Evolutionary conservation across 306 rosid species (phyloP).

Genomic region (Ziziphus jujuba): DNA sequence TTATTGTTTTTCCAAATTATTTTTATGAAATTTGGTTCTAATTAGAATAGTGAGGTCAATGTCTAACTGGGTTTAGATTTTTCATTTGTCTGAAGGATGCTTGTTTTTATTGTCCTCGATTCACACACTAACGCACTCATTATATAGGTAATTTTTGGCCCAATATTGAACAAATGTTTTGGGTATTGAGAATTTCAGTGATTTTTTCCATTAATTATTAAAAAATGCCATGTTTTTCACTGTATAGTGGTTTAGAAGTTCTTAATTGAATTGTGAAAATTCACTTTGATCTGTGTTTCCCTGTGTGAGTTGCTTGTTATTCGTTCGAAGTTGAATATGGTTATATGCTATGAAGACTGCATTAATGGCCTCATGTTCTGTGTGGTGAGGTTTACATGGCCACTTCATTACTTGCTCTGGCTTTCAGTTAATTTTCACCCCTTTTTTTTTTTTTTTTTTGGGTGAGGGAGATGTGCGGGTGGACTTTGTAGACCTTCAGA

Average conservation of each 20-base stretch:
- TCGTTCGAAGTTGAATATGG: not conserved
- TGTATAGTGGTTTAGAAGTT: not conserved
- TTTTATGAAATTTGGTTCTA: not conserved
- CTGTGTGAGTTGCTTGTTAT: constrained; percentile 4
- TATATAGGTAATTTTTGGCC: not conserved
- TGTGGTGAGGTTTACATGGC: too few species aligned
- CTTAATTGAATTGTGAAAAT: not conserved
- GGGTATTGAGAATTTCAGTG: too few species aligned
- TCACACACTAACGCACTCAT: not conserved
- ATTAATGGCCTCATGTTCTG: too few species aligned
- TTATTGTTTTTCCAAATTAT: too few species aligned
- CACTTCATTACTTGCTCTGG: not conserved
- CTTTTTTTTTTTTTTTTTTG: constrained; percentile 6
- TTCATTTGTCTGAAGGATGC: not conserved
- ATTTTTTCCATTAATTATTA: too few species aligned
- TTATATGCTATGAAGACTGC: not conserved
- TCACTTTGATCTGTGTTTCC: not conserved
- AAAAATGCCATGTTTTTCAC: too few species aligned
- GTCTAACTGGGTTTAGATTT: not conserved
- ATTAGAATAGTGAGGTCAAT: constrained; percentile 4
- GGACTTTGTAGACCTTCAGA: constrained; percentile 9
- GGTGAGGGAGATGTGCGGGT: too few species aligned
- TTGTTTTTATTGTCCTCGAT: not conserved
- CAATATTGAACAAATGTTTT: not conserved
- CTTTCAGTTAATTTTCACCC: not conserved